Evolutionary conservation across 2,329 filamentous ascomycete species (phyloP), one percentile per base, ranked within the genome.

Genomic region (Fusarium sterilihyphosum): DNA sequence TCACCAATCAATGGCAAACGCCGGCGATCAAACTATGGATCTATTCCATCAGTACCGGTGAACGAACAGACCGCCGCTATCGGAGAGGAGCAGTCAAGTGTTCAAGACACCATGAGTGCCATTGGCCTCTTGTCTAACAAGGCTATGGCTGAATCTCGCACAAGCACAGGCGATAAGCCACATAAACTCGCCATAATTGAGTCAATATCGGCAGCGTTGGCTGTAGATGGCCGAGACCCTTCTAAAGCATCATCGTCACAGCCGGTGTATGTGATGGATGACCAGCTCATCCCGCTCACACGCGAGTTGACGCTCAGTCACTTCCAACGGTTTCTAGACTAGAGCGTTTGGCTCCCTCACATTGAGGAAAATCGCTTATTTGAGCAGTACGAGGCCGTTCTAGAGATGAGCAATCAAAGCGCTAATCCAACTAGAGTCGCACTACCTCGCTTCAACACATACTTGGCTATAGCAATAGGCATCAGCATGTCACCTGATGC

Each of bases 91-190:
- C 69, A 73, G 20, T 73, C 70, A 7, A 73, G 69, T 0, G 69
- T 73, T 2, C 64, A 73, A 31, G 70, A 73, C 2, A 73, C 70
- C 3, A 69, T 73, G 59, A 73, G 69, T n/a, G 70, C 70, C 8
- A 73, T 73, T 20, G 69, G 69, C 4, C 56, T 72, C 1, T 22
- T 73, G 3, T 73, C 69, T 2, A 73, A 73, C 1, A 69, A 73
- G 6, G 70, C 70, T 0, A 73, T 73, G 70, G 70, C 70, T 0
- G 70, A 73, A 16, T 67, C 70, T 17, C 59, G 70, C 1, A 65
- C 41, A 0, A 69, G 68, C 1, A 47, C 49, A 2, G 44, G 69
- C 2, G 53, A 61, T 6, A 46, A 35, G 8, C 69, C 65, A 3
- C 65, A 73, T 8, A 73, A 69, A 0, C 70, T 73, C 10, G 40